Conservation (phyloP, 148 eudicot genomes). For the Amaranthus palmeri region DNA sequence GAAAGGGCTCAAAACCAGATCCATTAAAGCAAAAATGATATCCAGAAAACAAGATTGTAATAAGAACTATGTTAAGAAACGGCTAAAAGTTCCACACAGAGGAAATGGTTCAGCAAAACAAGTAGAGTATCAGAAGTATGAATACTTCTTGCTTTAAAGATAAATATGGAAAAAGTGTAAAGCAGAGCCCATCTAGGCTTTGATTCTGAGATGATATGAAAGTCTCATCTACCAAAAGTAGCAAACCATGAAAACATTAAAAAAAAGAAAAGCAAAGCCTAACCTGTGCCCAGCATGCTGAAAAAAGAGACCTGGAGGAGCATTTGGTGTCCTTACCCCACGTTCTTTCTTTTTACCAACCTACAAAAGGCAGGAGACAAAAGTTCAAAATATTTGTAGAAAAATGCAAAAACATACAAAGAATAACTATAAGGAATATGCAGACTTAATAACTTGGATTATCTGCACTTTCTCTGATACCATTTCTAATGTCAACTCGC, state of each 20-base stretch:
- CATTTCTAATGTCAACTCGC: no score
- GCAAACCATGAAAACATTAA: not conserved
- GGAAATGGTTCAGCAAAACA: not conserved
- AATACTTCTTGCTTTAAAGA: not conserved
- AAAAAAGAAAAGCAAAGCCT: slow-evolving; percentile 11
- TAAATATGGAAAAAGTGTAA: not conserved
- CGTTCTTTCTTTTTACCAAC: slow-evolving; percentile 61
- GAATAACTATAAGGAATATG: not conserved
- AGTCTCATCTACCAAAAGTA: not conserved
- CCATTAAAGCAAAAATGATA: not conserved
- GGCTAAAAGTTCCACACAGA: not conserved
- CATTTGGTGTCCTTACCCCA: slow-evolving; percentile 35
- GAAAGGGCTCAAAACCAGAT: not conserved
- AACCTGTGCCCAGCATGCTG: slow-evolving; percentile 97
- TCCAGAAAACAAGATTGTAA: not conserved
- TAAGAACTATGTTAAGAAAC: not conserved
- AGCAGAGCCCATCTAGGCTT: not conserved
- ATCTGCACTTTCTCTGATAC: no score
- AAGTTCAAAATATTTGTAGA: not conserved
- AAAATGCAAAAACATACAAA: not conserved
- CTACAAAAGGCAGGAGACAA: slow-evolving; percentile 32
- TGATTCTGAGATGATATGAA: not conserved
- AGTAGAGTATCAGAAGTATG: not conserved
- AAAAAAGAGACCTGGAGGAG: slow-evolving; percentile 79
- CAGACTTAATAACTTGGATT: not conserved